Conservation (phyloP, 306 rosid species). For the Citrullus colocynthis region DNA sequence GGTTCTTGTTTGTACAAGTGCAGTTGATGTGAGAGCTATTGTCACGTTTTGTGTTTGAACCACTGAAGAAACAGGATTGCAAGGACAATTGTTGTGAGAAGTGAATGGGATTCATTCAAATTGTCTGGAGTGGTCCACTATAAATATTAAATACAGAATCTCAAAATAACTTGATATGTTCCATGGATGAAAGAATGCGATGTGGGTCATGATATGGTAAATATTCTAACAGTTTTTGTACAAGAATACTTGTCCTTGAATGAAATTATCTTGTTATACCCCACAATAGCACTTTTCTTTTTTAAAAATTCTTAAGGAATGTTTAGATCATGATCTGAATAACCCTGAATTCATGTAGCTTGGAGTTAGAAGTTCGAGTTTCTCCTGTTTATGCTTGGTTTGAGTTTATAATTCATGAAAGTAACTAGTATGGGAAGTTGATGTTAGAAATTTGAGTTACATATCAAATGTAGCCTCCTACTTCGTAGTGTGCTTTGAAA, state of each 20-base stretch:
- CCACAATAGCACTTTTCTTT: background rate
- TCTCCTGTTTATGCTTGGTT: background rate
- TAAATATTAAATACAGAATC: background rate
- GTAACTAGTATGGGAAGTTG: background rate
- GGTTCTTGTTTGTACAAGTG: slow-evolving; percentile 5
- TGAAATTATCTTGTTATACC: background rate
- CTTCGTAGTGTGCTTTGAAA: background rate
- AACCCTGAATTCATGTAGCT: background rate
- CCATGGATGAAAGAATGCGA: slow-evolving; percentile 2
- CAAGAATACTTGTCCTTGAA: background rate
- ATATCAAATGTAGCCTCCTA: background rate
- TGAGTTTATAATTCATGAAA: background rate
- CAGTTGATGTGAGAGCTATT: background rate
- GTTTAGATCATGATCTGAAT: background rate
- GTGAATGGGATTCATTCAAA: slow-evolving; percentile 6
- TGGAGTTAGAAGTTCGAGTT: background rate
- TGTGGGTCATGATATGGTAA: background rate
- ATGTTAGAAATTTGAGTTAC: background rate
- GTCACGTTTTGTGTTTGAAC: background rate
- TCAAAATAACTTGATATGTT: background rate
- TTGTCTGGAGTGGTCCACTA: background rate
- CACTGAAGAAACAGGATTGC: background rate
- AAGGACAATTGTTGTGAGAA: background rate
- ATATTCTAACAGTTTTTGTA: background rate
- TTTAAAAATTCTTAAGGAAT: background rate